phyloP scores from a whole-genome alignment of 768 basidiomycete species.

The Mycena vulgaris region DNA sequence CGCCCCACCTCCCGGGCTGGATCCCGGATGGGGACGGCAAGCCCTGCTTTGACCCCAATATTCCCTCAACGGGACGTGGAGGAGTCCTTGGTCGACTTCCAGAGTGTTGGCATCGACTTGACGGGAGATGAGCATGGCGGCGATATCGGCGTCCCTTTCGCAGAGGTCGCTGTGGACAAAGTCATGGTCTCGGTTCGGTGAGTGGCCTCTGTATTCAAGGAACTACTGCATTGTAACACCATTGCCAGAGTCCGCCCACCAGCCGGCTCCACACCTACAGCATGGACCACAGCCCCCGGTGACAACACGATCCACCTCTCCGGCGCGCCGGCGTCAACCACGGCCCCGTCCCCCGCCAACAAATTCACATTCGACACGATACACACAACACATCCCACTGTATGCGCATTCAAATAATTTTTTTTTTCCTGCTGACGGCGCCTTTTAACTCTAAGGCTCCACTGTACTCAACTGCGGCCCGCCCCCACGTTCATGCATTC shows the following conservation, averaged over 20 bases:
- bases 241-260: slow-evolving; percentile 73
- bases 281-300: slow-evolving; percentile 67
- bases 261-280: slow-evolving; percentile 58
- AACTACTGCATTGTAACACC: slow-evolving; percentile 17
- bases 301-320: slow-evolving; percentile 72
- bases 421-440: too few species aligned
- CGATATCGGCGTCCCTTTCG: slow-evolving; percentile 49
- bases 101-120: slow-evolving; percentile 80
- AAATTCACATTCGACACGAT: slow-evolving; percentile 83
- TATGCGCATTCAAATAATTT: too few species aligned
- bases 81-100: slow-evolving; percentile 82
- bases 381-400: slow-evolving; percentile 84
- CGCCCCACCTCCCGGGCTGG: slow-evolving; percentile 38
- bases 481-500: slow-evolving; percentile 87
- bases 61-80: slow-evolving; percentile 59
- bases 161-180: slow-evolving; percentile 85
- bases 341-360: slow-evolving; percentile 52
- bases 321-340: slow-evolving; percentile 46
- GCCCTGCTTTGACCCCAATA: slow-evolving; percentile 29
- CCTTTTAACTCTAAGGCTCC: too few species aligned
- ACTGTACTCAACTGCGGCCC: slow-evolving; percentile 82
- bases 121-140: slow-evolving; percentile 56
- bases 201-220: slow-evolving; percentile 26
- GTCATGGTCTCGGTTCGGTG: slow-evolving; percentile 90
- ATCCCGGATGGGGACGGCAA: slow-evolving; percentile 32